Percentiles rank a stretch among this genome's conserved stretches.
Conservation (phyloP, 2,329 filamentous ascomycete species). For the Chaetomiaceae sp. region DNA sequence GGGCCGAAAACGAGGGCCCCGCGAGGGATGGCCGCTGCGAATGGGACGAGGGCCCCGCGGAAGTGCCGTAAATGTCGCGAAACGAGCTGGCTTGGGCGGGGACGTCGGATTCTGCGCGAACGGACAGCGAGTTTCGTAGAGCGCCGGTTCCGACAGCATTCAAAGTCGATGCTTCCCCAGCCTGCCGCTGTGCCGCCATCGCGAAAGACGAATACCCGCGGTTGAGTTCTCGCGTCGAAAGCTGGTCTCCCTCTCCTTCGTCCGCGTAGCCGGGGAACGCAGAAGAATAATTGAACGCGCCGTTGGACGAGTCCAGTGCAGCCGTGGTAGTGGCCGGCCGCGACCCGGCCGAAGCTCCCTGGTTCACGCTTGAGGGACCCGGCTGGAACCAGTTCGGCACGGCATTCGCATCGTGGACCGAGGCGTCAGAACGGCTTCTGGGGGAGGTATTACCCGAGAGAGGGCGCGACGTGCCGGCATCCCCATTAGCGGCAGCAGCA, state of each 20-base stretch:
- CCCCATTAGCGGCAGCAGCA: conserved; percentile 53
- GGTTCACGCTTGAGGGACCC: conserved; percentile 31
- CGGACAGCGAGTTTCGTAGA: conserved; percentile 54
- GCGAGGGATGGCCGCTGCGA: conserved; percentile 43
- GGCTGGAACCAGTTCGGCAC: no score
- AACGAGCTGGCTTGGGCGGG: conserved; percentile 29
- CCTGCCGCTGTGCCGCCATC: conserved; percentile 31
- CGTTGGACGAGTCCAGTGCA: conserved; percentile 33
- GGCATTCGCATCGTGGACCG: conserved; percentile 42
- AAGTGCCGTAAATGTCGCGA: conserved; percentile 29
- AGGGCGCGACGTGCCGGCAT: conserved; percentile 41
- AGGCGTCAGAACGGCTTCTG: conserved; percentile 44
- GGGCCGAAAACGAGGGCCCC: conserved; percentile 44
- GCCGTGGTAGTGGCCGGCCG: conserved; percentile 28
- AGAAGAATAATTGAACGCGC: conserved; percentile 37
- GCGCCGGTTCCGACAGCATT: conserved; percentile 36
- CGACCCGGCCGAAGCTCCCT: conserved; percentile 22
- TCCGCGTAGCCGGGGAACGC: conserved; percentile 36
- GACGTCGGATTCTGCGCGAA: conserved; percentile 45
- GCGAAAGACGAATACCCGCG: conserved; percentile 21
- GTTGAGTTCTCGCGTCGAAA: conserved; percentile 13
- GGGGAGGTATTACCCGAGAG: conserved; percentile 56
- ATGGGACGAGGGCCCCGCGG: conserved; percentile 42
- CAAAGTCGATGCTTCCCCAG: conserved; percentile 41
- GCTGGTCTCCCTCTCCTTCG: conserved; percentile 32